A percentile compares a stretch with the other conserved stretches of the same genome.
Evolutionary conservation across 1,284 basidiomycete genomes (phyloP).

Genomic region (Trichosporon asahii): DNA sequence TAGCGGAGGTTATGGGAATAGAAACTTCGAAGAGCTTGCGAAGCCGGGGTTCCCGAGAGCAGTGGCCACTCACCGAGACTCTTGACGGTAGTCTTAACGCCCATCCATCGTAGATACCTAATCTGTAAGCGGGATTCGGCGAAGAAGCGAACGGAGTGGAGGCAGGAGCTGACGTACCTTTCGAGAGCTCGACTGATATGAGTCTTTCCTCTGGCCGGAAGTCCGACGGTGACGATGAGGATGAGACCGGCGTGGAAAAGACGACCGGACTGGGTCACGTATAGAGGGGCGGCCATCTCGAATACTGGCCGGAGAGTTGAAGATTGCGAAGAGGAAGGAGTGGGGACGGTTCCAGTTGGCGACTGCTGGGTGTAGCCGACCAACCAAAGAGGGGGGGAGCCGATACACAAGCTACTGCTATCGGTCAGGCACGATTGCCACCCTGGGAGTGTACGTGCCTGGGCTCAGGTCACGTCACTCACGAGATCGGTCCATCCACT

Average conservation of each 20-base stretch:
- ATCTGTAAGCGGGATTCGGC: not conserved
- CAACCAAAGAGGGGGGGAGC: not conserved
- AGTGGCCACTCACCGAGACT: not conserved
- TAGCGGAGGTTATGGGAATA: too few relatives aligned
- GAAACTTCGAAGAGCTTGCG: not conserved
- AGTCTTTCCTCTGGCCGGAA: conserved; percentile 89
- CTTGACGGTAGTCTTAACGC: conserved; percentile 91
- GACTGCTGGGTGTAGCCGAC: not conserved
- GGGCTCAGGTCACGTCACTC: not conserved
- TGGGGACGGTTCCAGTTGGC: conserved; percentile 9
- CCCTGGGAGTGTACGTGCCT: not conserved
- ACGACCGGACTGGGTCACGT: conserved; percentile 67
- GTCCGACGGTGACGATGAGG: conserved; percentile 82
- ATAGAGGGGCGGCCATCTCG: conserved; percentile 77
- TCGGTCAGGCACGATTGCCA: not conserved
- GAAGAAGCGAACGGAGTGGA: not conserved
- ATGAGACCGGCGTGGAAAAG: conserved; percentile 95
- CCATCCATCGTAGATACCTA: conserved; percentile 91
- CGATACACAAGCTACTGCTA: not conserved
- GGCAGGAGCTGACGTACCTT: conserved; percentile 50
- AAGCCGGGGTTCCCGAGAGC: not conserved
- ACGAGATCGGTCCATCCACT: conserved; percentile 2
- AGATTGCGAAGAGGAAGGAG: not conserved
- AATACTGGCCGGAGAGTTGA: not conserved
- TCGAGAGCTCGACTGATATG: conserved; percentile 94